phyloP scores from a whole-genome alignment of 2,329 filamentous ascomycete species.

The Leptosphaerulina australis region DNA sequence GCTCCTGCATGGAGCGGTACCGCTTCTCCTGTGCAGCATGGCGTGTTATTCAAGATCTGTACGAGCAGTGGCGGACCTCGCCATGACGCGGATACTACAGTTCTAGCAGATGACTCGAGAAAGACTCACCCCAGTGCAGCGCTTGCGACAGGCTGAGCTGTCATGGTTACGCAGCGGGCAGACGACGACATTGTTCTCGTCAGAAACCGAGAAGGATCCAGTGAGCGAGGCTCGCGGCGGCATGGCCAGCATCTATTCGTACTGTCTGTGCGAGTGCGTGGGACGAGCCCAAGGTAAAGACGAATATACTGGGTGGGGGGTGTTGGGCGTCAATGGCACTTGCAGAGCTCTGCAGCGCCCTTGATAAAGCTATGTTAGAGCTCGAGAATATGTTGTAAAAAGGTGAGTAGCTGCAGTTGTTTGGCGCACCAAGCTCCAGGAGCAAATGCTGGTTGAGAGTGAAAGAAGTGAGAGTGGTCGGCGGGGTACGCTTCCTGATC shows the following conservation, averaged over 20 bases:
- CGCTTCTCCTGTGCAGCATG: slow-evolving; percentile 74
- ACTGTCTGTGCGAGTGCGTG: slow-evolving; percentile 12
- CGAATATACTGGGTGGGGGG: slow-evolving; percentile 2
- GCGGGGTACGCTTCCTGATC: slow-evolving; percentile 19
- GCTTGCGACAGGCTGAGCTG: slow-evolving; percentile 94
- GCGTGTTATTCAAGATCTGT: slow-evolving; percentile 40
- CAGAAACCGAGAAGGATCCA: slow-evolving; percentile 88
- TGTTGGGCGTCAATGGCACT: slow-evolving; percentile 19
- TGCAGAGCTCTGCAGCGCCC: slow-evolving; percentile 14
- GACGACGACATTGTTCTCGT: slow-evolving; percentile 94
- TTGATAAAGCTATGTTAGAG: slow-evolving; percentile 12
- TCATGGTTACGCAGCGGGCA: slow-evolving; percentile 96
- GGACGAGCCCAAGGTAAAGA: slow-evolving; percentile 6
- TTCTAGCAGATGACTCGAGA: slow-evolving; percentile 15
- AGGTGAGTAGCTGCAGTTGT: slow-evolving; percentile 12
- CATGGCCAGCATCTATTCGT: slow-evolving; percentile 66
- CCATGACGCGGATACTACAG: slow-evolving; percentile 28
- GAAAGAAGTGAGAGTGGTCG: slow-evolving; percentile 12
- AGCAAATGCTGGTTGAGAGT: slow-evolving; percentile 19
- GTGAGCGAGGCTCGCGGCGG: slow-evolving; percentile 86
- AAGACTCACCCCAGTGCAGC: slow-evolving; percentile 92
- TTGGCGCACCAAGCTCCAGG: slow-evolving; percentile 16
- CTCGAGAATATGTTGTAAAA: slow-evolving; percentile 9
- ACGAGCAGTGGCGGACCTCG: slow-evolving; percentile 17
- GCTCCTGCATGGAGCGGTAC: slow-evolving; percentile 99